Base-by-base conservation (phyloP, 2,329 filamentous ascomycete species). In the Monilinia fructigena region DNA sequence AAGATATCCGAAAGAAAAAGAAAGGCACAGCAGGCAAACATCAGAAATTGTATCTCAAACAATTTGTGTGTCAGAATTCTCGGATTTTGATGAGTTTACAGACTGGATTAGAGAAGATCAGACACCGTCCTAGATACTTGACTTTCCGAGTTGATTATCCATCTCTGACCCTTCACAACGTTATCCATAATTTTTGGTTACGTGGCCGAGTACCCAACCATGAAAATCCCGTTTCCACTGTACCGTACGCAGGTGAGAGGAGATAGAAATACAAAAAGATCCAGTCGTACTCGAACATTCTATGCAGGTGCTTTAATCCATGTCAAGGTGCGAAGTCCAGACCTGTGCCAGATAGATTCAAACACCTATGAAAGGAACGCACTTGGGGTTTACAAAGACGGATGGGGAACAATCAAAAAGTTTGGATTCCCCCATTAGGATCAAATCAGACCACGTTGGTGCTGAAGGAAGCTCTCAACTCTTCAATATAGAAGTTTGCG, bases 281-380 rank as follows among this genome's bases (percentile, higher is more conserved):
- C 58, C 45, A 45, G 56, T 23, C 42, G 28, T 4, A 38, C 28
- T 48, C 14, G 28, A 60, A 38, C 6, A 20, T 60, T 50, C 45
- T 42, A 35, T 60, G 45, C 58, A 60, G 16, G 45, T 60, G 58
- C 48, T 56, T 28, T 31, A 26, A 50, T 38, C 31, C 58, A 60
- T 26, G 58, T 60, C 2, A 60, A n/a, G 45, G 50, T 50, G 50
- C 45, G 45, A 38, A 50, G 45, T 12, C 38, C 20, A 60, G 58
- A 31, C 45, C 45, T 23, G 45, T 50, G 28, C 4, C 35, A 48
- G 20, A 50, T 40, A 59, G 18, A 31, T 59, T 47, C 11, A n/a
- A 35, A 48, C 14, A 31, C 26, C 10, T 58, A 10, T n/a, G 55
- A 35, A 35, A 35, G 31, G 31, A 47, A 47, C 47, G 55, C 40